Percentiles rank a stretch among this genome's conserved stretches.
Evolutionary conservation across 495 filamentous ascomycete species (phyloP).

Genomic region (Trypethelium eluteriae): DNA sequence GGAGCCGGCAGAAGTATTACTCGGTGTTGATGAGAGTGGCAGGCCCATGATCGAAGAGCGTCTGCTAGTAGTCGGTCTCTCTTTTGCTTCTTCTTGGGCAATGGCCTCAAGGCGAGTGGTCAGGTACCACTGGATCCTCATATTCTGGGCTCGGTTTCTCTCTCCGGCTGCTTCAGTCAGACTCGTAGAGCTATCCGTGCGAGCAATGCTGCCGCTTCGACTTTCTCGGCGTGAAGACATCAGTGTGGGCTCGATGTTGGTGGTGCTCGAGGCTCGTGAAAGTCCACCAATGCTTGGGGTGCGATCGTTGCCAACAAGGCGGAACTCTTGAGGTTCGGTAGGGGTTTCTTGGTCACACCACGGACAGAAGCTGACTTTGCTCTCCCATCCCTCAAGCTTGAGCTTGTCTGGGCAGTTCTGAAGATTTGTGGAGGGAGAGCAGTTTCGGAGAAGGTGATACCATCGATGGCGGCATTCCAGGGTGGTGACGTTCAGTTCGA

Average conservation of each 20-base stretch:
- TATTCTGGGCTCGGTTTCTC: conserved; percentile 6
- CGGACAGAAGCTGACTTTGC: conserved; percentile 35
- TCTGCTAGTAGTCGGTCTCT: neutral
- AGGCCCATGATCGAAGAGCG: conserved; percentile 3
- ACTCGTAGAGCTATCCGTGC: neutral
- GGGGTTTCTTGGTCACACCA: conserved; percentile 28
- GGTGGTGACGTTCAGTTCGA: conserved; percentile 34
- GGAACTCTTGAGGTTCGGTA: conserved; percentile 23
- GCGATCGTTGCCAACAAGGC: conserved; percentile 29
- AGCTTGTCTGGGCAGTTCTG: conserved; percentile 32
- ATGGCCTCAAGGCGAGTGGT: conserved; percentile 3
- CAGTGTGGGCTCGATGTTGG: neutral
- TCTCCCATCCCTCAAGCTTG: conserved; percentile 36
- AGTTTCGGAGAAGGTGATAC: conserved; percentile 31
- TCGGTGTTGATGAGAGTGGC: neutral
- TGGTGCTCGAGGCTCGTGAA: conserved; percentile 3
- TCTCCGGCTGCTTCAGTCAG: conserved; percentile 5
- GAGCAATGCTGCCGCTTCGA: neutral
- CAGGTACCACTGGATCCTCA: conserved; percentile 10
- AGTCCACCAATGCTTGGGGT: conserved; percentile 7
- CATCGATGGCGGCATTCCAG: conserved; percentile 37
- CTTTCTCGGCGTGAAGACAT: conserved; percentile 1
- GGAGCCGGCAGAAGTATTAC: neutral
- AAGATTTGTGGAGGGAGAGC: conserved; percentile 31
- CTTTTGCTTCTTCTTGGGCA: conserved; percentile 4